Conservation (phyloP, 225 moss, liverwort and hornwort species). For the Anthoceros angustus region DNA sequence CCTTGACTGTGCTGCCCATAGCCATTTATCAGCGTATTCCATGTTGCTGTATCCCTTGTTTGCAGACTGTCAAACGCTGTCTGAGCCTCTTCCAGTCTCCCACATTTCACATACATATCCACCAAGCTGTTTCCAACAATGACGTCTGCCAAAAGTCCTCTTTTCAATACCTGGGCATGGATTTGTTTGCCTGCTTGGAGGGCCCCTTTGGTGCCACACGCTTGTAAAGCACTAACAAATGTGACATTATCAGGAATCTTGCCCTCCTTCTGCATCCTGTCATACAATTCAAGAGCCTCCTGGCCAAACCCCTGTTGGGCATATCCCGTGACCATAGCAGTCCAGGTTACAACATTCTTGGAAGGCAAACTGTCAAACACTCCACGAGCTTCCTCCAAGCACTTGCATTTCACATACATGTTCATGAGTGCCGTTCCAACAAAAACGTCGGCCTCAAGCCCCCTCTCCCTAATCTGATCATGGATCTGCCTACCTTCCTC, state of each 20-base stretch:
- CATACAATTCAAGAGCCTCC: not conserved
- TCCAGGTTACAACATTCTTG: not conserved
- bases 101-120: slow-evolving; percentile 1
- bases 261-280: not conserved
- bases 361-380: not conserved
- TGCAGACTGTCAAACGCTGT: not conserved
- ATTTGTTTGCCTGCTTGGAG: not conserved
- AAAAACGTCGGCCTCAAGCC: not conserved
- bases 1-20: not conserved
- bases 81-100: not conserved
- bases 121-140: not conserved
- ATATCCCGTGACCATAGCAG: not conserved
- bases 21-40: slow-evolving; percentile 1
- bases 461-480: not conserved
- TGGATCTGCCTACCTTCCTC: not conserved
- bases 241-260: not conserved
- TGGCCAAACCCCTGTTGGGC: not conserved
- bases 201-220: not conserved
- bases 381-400: not conserved
- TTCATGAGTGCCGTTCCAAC: not conserved
- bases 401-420: not conserved
- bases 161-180: not conserved
- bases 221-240: not conserved
- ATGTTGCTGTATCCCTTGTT: slow-evolving; percentile 1
- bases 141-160: not conserved